Evolutionary conservation across 2,329 filamentous ascomycete genomes (phyloP), one percentile per base, ranked within the genome.

Genomic region (Xylariaceae sp.): DNA sequence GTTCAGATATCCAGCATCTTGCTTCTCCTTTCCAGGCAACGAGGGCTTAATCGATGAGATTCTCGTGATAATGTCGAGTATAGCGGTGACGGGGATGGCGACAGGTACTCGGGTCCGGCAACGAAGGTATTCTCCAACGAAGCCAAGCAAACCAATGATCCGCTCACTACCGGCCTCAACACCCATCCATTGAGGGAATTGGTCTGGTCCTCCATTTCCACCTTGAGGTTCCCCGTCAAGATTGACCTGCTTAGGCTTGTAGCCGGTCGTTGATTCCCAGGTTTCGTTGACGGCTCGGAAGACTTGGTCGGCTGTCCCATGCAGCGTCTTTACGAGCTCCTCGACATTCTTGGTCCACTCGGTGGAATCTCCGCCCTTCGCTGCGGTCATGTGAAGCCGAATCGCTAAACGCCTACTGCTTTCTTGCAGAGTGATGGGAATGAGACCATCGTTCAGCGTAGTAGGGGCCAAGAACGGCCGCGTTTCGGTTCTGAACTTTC

Each of bases 221-320:
- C 82, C 81, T 6, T 70, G 67, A 0, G 81, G 77, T 18, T 80
- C 78, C 4, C 72, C 71, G 15, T 81, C 78, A 10, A 78, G 72
- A 56, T 79, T 74, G 39, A 81, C 73, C 2, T 67, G 66, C 54
- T 79, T 72, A 49, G 73, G 71, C 8, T 70, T 70, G 63, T 82
- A 81, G 3, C 79, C 82, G 37, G 82, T 77, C 2, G 80, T 79
- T 0, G 90, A 85, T 66, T 92, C 85, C 88, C 91, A 94, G 47
- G 90, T 88, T 71, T 97, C 92, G 9, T 88, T 75, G 0, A 96
- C 82, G 8, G 87, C 86, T 53, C 92, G 85, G 68, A 96, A 89
- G 0, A 95, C 80, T 64, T 87, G 83, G 68, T 96, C 88, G 48
- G 88, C 85, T 1, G 89, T 88, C 23, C 76, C 74, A 68, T 97